Evolutionary conservation across 2,329 filamentous ascomycete genomes (phyloP).

Genomic region (Drechmeria coniospora): DNA sequence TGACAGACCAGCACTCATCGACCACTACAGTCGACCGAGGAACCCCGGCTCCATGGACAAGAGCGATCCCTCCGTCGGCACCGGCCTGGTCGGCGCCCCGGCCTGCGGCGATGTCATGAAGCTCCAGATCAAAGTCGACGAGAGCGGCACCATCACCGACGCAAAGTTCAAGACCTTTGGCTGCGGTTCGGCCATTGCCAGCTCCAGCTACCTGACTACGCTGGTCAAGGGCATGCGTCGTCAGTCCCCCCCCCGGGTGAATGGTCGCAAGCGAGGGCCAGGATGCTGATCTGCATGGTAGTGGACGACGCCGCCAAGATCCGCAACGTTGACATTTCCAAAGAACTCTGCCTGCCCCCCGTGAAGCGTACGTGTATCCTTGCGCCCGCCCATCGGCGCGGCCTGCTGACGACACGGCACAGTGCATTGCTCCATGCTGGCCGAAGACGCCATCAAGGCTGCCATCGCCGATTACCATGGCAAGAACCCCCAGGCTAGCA

Average conservation of each 20-base stretch:
- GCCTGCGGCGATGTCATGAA: conserved; percentile 91
- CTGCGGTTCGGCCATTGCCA: conserved; percentile 88
- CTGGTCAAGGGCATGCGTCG: conserved; percentile 80
- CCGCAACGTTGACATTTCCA: conserved; percentile 95
- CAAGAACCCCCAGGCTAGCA: conserved; percentile 42
- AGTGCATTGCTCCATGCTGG: conserved; percentile 88
- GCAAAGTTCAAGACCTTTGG: conserved; percentile 98
- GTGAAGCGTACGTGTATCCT: conserved; percentile 55
- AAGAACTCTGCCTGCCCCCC: conserved; percentile 79
- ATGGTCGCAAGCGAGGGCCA: not conserved
- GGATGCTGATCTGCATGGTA: conserved; percentile 1
- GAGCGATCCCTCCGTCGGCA: conserved; percentile 69
- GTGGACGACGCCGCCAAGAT: conserved; percentile 84
- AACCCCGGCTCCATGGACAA: conserved; percentile 49
- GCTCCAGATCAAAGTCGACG: conserved; percentile 66
- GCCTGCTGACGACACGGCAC: conserved; percentile 12
- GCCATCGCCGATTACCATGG: conserved; percentile 83
- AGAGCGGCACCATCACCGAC: conserved; percentile 74
- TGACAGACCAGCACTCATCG: conserved; percentile 15
- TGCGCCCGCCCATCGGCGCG: not conserved
- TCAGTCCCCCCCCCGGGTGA: conserved; percentile 2
- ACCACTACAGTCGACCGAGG: conserved; percentile 36
- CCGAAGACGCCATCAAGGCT: conserved; percentile 82
- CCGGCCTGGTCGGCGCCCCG: conserved; percentile 77
- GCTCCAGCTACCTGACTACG: conserved; percentile 76